Evolutionary conservation across 2,329 filamentous ascomycete genomes (phyloP), one percentile per base, ranked within the genome.

Genomic region (Cercospora citrullina): DNA sequence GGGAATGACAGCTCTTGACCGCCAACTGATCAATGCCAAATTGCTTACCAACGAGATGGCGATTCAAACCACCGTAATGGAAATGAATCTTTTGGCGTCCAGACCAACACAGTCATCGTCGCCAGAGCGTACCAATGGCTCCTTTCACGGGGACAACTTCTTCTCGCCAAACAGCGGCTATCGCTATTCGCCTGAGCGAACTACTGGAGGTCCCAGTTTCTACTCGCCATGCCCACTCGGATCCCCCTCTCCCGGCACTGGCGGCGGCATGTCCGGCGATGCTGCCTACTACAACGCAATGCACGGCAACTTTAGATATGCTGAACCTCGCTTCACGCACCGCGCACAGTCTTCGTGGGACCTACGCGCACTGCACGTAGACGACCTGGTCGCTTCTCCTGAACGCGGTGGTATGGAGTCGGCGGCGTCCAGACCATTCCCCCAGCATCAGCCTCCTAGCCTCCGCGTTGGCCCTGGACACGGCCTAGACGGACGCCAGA

Each of bases 341-440:
- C 21, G 26, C 51, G 58, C 53, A 45, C 39, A 28, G 10, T 48
- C 60, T 28, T 66, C 59, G 30, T 66, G 63, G 67, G 59, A 63
- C 30, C 51, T 63, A 12, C 67, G 63, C 16, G 59, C 45, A 10
- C 55, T 63, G 36, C 48, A 39, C 21, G 63, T 66, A 18, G 51
- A 58, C 30, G 42, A 60, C 33, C 42, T 64, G 53, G 60, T 64
- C 23, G 48, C 60, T 14, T 65, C 63, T 21, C 67, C 63, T 30
- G 26, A 61, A 53, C 36, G 63, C 16, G 23, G 16, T 8, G 18
- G 16, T 28, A 36, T 36, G 28, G n/a, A 6, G 4, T 36, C 55
- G 7, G 55, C 55, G 1, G 55, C 28, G 2, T 14, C 28, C 16
- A 31, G 55, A 59, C 9, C 28, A 3, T 33, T 59, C n/a, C 26